Conservation (phyloP, 768 basidiomycete genomes). For the Podaxis mareebaensis region DNA sequence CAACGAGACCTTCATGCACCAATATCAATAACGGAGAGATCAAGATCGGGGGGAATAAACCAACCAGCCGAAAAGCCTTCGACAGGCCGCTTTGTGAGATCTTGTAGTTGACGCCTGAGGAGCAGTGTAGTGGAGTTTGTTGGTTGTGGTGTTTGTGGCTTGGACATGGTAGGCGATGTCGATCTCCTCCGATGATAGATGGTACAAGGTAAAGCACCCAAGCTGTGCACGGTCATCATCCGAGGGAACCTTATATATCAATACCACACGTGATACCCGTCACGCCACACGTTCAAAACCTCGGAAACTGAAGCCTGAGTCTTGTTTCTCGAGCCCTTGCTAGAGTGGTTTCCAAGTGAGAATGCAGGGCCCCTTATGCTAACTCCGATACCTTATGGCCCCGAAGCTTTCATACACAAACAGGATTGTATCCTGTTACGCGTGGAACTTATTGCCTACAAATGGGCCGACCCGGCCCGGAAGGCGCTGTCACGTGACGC, state of each 20-base stretch:
- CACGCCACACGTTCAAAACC: not conserved
- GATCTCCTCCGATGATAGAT: slow-evolving; percentile 20
- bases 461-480: not conserved
- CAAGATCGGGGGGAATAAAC: slow-evolving; percentile 20
- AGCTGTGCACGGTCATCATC: not conserved
- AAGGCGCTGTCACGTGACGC: not conserved
- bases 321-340: not conserved
- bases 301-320: not conserved
- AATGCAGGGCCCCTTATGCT: not conserved
- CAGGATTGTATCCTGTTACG: not conserved
- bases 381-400: not conserved
- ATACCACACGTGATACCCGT: slow-evolving; percentile 7
- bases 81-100: slow-evolving; percentile 90
- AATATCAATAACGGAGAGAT: slow-evolving; percentile 23
- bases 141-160: slow-evolving; percentile 25
- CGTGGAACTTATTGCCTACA: not conserved
- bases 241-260: slow-evolving; percentile 14
- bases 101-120: slow-evolving; percentile 75
- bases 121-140: slow-evolving; percentile 54
- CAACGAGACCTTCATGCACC: slow-evolving; percentile 71
- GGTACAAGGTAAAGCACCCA: slow-evolving; percentile 18
- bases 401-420: not conserved
- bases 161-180: slow-evolving; percentile 19
- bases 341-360: not conserved
- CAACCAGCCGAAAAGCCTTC: slow-evolving; percentile 95